These are phyloP conservation scores for Podosphaera fusca DNA, from an alignment of 2,329 filamentous ascomycete genomes.

Conservation along the genomic window DNA sequence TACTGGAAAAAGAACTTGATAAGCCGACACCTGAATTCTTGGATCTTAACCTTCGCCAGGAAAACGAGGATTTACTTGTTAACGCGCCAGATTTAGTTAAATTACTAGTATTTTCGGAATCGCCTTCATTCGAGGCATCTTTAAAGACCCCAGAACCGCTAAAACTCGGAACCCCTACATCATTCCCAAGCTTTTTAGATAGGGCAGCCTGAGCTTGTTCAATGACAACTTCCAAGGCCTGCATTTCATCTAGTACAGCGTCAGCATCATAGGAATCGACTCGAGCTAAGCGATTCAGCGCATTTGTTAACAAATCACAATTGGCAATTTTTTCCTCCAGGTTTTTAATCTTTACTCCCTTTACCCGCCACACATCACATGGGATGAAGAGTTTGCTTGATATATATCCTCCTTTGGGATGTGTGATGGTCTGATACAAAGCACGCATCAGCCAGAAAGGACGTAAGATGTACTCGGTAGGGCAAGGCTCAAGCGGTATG, in stretches of 20 bases:
- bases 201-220: slow-evolving; percentile 63
- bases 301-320: slow-evolving; percentile 76
- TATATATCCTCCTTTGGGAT: slow-evolving; percentile 77
- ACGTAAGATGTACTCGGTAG: slow-evolving; percentile 66
- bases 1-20: slow-evolving; percentile 26
- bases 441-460: slow-evolving; percentile 97
- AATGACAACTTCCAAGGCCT: slow-evolving; percentile 60
- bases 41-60: slow-evolving; percentile 71
- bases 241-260: slow-evolving; percentile 83
- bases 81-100: slow-evolving; percentile 30
- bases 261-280: slow-evolving; percentile 84
- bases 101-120: slow-evolving; percentile 22
- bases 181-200: slow-evolving; percentile 68
- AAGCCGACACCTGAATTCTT: slow-evolving; percentile 59
- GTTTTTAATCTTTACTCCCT: slow-evolving; percentile 76
- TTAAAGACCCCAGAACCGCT: slow-evolving; percentile 47
- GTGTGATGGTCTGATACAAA: slow-evolving; percentile 74
- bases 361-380: slow-evolving; percentile 79
- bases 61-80: slow-evolving; percentile 57
- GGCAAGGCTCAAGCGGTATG: slow-evolving; percentile 70
- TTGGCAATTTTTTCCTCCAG: slow-evolving; percentile 85
- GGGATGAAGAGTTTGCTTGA: slow-evolving; percentile 84
- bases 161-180: slow-evolving; percentile 58
- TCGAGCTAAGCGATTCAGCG: slow-evolving; percentile 56
- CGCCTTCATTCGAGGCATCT: slow-evolving; percentile 28